Base-by-base conservation (phyloP, 108 stramenopile species). In the Hondaea fermentalgiana region DNA sequence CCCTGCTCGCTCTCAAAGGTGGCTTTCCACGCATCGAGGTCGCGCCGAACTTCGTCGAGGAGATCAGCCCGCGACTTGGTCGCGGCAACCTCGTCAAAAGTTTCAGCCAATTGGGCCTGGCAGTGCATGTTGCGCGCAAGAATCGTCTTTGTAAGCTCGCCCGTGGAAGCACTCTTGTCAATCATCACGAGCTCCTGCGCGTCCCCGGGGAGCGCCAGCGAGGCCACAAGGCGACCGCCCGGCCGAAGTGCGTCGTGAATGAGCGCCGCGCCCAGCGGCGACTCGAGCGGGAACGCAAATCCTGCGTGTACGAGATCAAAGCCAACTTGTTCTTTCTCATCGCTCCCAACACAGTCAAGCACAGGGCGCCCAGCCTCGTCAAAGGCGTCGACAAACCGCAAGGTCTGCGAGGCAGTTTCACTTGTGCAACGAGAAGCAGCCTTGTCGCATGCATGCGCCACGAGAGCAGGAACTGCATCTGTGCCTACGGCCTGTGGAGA, bases 41-140 rank as follows among this genome's bases (percentile, higher is more conserved):
- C 76, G 19, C 28, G 76, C 10, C 28, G 19, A 12, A 83, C 76
- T 23, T 83, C 51, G 16, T 83, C 76, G 16, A 83, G 76, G 25
- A 21, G 45, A n/a, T 83, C 76, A 47, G 76, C 51, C 43, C 49
- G 76, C 17, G 76, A 53, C 45, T 53, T 53, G 25, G 45, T 12
- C 45, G 76, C 76, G n/a, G 45, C 76, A 23, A 83, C 76, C 51
- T 83, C 76, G 51, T 83, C 76, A 53, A 83, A 83, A 12, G 45
- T 53, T 10, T 10, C 45, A 17, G 12, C 25, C 43, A 83, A 16
- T 45, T 53, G 45, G 10, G 76, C 76, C 51, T 83, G 76, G 23
- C 76, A 83, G 51, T 83, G 76, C 49, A 83, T 53, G 49, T 47
- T 47, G 49, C 51, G 45, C 51, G 45, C 49, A 12, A 83, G n/a